Evolutionary conservation across 768 basidiomycete species (phyloP), one percentile per base, ranked within the genome.

Genomic region (Russula brevipes): DNA sequence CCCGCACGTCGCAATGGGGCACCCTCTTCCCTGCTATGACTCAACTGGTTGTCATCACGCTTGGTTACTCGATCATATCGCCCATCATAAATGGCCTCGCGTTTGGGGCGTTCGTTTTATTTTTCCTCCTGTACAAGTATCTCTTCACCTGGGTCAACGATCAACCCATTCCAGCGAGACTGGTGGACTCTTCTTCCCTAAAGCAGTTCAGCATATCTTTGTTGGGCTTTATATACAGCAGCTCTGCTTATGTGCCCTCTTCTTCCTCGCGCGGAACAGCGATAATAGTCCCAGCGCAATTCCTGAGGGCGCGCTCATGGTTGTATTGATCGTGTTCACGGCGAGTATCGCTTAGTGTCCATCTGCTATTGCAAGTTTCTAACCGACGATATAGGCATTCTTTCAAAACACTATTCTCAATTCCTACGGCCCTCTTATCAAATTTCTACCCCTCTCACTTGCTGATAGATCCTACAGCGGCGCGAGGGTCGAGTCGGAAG

Each of bases 141-240:
- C 66, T 71, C 19, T 75, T 75, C 70, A 62, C 71, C 17, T 76
- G 74, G 74, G 85, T 83, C 61, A 84, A 84, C 69, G 86, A 90
- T 58, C 88, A 92, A 71, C 82, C 86, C 73, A 80, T 0, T 75
- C 80, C 5, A 77, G 77, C 54, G 94, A 96, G 60, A 96, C 94
- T 0, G 95, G 96, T 41, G 96, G 96, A 0, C 72, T 91, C 54
- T 98, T 97, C 80, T 98, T 94, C 81, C 94, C 94, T n/a, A 91
- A 87, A 74, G 96, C 96, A 4, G 84, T 98, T 38, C 86, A 90
- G 54, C 96, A 98, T 70, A 71, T 96, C 30, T 97, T 98, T 66
- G 92, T 94, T 30, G 96, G 95, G 1, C 69, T 98, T 72, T 99
- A 99, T 71, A 80, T 99, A 50, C 85, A 94, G 72, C 87, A 97